Base-by-base conservation (phyloP, 495 filamentous ascomycete species). In the Aspergillus conjunctus region DNA sequence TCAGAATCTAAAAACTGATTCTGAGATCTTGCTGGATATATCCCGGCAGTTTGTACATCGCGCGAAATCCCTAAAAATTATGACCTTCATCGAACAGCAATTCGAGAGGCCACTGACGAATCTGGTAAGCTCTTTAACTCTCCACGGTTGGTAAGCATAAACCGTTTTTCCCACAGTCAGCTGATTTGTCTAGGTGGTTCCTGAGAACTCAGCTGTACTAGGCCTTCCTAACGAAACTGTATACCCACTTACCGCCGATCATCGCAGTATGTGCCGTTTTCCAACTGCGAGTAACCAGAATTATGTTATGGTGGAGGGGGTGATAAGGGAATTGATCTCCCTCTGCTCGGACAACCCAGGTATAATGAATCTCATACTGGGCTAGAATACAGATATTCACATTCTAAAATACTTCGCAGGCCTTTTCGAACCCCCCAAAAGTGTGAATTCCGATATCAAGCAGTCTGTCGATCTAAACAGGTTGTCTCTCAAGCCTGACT, bases 31-130 rank as follows among this genome's bases (percentile, higher is more conserved):
- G 20, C n/a, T 49, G 20, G 45, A 49, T 20, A 49, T 49, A 14
- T 49, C 45, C 15, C 45, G 45, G 20, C 45, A 49, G 45, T 49
- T 49, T 49, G 45, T 49, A 9, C 45, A 49, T 22, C 45, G 45
- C 15, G 20, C 45, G 15, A 49, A 18, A 20, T 20, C 45, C 10
- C 20, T 49, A 6, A 20, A 22, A 18, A 49, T 49, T 20, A 49
- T 49, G 45, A 20, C 45, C 6, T 49, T 49, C 20, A 22, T 22
- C 7, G 45, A 49, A 12, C 45, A 49, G 20, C 17, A 49, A 11
- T 49, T 49, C 20, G 45, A 49, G 20, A 14, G 45, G 20, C 45
- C 45, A 10, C 20, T 49, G n/a, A 49, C 20, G 45, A 49, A 18
- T 21, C 20, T 49, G 45, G 45, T 49, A 22, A 49, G 20, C 45